Conservation (phyloP, 176 grass and related monocot species). For the Lolium perenne region DNA sequence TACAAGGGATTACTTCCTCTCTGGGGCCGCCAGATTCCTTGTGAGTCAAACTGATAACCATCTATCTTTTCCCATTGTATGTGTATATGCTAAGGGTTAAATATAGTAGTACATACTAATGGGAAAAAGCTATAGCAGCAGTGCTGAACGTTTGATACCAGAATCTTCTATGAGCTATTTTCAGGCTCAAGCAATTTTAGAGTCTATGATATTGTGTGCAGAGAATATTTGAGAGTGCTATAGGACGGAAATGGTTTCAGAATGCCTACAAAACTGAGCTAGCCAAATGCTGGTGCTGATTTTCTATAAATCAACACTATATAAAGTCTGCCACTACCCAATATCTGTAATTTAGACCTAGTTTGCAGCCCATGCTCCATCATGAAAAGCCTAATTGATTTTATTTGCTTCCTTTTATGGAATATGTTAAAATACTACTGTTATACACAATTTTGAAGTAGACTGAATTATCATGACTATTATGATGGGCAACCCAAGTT, state of each 20-base stretch:
- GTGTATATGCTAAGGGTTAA: background rate
- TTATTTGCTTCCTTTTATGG: background rate
- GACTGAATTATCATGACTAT: background rate
- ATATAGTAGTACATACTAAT: background rate
- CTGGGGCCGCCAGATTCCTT: constrained; percentile 94
- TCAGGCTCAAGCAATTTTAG: background rate
- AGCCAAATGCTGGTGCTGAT: background rate
- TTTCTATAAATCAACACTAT: background rate
- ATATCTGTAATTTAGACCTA: constrained; percentile 17
- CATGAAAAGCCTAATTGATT: constrained; percentile 17
- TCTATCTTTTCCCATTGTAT: constrained; percentile 29
- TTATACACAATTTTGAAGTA: background rate
- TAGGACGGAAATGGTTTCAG: background rate
- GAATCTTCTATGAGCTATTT: background rate
- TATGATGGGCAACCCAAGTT: background rate
- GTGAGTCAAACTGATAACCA: constrained; percentile 53
- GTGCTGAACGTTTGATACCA: background rate
- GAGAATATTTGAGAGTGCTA: background rate
- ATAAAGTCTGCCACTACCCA: background rate
- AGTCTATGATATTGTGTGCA: background rate
- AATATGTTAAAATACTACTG: background rate
- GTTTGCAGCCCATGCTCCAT: background rate
- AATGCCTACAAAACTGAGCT: background rate
- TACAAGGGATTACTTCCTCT: constrained; percentile 91
- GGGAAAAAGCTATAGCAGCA: background rate